Conservation (phyloP, 345 rosid genomes). For the Schrenkiella parvula region DNA sequence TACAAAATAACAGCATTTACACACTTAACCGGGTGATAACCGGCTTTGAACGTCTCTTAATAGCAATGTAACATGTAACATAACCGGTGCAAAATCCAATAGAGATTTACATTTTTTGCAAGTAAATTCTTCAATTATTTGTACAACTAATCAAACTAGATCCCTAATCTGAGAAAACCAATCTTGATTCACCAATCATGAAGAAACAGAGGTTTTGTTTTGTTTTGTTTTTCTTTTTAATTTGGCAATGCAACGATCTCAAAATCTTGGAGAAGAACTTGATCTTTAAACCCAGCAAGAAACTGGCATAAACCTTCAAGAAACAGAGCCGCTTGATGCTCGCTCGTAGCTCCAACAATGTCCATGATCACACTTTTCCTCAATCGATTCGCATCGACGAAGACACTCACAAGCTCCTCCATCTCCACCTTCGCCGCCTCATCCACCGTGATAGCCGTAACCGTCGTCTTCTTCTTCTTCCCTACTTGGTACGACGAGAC, state of each 20-base stretch:
- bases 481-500: not conserved
- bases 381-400: slow-evolving; percentile 63
- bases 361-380: slow-evolving; percentile 68
- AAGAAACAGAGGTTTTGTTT: not conserved
- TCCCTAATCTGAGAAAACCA: not conserved
- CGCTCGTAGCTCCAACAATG: slow-evolving; percentile 50
- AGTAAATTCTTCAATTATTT: not conserved
- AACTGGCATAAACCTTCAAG: slow-evolving; percentile 77
- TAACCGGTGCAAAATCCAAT: not conserved
- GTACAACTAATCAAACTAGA: not conserved
- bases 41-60: not conserved
- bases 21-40: not conserved
- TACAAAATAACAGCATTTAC: not conserved
- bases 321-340: slow-evolving; percentile 75
- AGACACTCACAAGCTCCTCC: slow-evolving; percentile 66
- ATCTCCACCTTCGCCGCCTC: slow-evolving; percentile 48
- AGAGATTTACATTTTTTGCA: not conserved
- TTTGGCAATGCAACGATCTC: slow-evolving; percentile 31
- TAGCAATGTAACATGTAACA: not conserved
- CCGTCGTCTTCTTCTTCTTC: slow-evolving; percentile 31
- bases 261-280: slow-evolving; percentile 42
- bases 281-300: slow-evolving; percentile 72
- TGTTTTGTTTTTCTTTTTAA: too few relatives aligned
- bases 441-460: slow-evolving; percentile 5
- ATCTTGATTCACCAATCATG: not conserved